phyloP scores from a whole-genome alignment of 768 basidiomycete genomes.

The Boletus rufocinnamomeus region DNA sequence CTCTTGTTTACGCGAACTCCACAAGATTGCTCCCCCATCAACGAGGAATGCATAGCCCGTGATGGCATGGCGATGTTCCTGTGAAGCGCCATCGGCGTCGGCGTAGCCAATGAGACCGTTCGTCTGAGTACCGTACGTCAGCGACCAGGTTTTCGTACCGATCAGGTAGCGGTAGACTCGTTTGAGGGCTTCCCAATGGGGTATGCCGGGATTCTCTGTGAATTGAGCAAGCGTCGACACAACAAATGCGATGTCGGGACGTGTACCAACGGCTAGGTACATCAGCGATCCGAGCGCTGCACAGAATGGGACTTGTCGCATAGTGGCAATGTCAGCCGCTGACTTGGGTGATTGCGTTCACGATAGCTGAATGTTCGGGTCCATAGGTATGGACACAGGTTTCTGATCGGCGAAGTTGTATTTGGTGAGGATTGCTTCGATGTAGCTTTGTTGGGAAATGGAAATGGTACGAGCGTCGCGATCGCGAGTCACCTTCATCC shows the following conservation, averaged over 20 bases:
- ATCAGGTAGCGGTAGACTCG: constrained; percentile 5
- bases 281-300: too few relatives aligned
- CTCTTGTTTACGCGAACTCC: constrained; percentile 9
- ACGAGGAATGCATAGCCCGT: constrained; percentile 6
- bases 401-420: too few relatives aligned
- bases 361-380: too few relatives aligned
- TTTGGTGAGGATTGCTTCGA: background rate
- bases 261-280: too few relatives aligned
- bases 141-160: background rate
- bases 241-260: too few relatives aligned
- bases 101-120: background rate
- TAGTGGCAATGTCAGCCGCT: too few relatives aligned
- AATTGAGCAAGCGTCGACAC: too few relatives aligned
- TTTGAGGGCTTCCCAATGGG: too few relatives aligned
- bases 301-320: too few relatives aligned
- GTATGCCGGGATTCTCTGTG: too few relatives aligned
- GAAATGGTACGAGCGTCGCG: background rate
- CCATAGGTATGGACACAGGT: too few relatives aligned
- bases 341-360: too few relatives aligned
- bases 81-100: background rate
- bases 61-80: constrained; percentile 3
- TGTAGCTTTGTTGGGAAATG: background rate
- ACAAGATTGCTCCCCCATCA: background rate
- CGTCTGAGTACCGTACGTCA: background rate
- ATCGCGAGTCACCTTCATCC: constrained; percentile 6